Percentiles rank a stretch among this genome's conserved stretches.
Conservation (phyloP, 345 rosid species). For the Pugionium cornutum region DNA sequence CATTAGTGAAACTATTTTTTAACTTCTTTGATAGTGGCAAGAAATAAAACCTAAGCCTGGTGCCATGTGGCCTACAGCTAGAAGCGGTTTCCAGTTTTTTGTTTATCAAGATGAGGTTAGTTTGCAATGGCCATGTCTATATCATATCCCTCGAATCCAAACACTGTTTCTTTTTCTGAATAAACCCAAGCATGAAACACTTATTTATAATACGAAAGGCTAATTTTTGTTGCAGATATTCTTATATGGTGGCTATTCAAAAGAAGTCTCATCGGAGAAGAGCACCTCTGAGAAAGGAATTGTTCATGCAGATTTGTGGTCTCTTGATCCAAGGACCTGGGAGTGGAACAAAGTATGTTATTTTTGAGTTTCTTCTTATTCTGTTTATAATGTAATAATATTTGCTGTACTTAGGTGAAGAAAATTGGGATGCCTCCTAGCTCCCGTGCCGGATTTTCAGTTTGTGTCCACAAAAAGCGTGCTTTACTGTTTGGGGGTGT, state of each 20-base stretch:
- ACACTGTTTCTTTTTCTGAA: conserved; percentile 7
- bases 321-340: conserved; percentile 97
- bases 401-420: conserved; percentile 59
- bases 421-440: conserved; percentile 97
- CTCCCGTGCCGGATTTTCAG: conserved; percentile 89
- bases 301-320: conserved; percentile 95
- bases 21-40: conserved; percentile 73
- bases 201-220: conserved; percentile 11
- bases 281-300: conserved; percentile 78
- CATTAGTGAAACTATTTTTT: conserved; percentile 28
- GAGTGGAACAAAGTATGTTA: conserved; percentile 93
- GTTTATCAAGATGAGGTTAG: conserved; percentile 88
- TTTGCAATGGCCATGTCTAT: conserved; percentile 19
- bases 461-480: conserved; percentile 94
- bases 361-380: not conserved
- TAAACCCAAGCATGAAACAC: conserved; percentile 1
- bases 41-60: conserved; percentile 94
- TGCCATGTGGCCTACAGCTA: conserved; percentile 90
- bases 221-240: conserved; percentile 53
- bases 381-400: conserved; percentile 13
- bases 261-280: conserved; percentile 86
- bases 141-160: conserved; percentile 10
- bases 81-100: conserved; percentile 92
- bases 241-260: conserved; percentile 92
- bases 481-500: conserved; percentile 95